Base-by-base conservation (phyloP, 139 green algal genomes). In the Chlamydomonas sp. region DNA sequence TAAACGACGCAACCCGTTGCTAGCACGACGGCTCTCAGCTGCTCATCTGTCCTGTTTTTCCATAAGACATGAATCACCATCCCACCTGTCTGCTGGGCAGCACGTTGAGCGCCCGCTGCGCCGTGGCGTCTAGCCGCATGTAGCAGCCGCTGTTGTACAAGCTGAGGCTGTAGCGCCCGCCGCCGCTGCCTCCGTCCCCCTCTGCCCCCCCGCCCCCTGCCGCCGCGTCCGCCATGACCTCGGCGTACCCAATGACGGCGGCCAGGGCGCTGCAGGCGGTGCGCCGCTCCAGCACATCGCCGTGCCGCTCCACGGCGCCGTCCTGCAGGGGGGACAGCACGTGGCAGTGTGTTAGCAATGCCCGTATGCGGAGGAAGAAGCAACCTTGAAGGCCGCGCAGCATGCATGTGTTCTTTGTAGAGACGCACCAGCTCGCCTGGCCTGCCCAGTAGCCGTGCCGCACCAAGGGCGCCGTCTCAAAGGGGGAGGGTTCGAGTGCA, bases 41-140 rank as follows among this genome's bases (percentile, higher is more conserved):
- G 31, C 31, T 49, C 31, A 49, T 49, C 31, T 49, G 31, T 49
- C 31, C 31, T 49, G 31, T 49, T 49, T 49, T 49, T 49, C 31
- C 31, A 49, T 49, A 49, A 57, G 14, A 61, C 58, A 14, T 16
- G 16, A 4, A 69, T 49, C 31, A 49, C 31, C 31, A 49, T 49
- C 78, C 0, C 69, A 86, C 82, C 82, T 77, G 83, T 14, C 90
- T 85, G 18, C 88, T 88, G 4, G 94, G 93, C n/a, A 99, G 89
- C 73, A 99, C 95, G 83, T 99, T 99, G 14, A 99, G 95, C 4
- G 98, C 98, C 74, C 73, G 62, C 83, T 88, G 83, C 83, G 83
- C 83, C 3, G 83, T 88, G 31, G 83, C 72, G 31, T 88, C 92
- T 87, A 94, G 88, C 62, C 94, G 83, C 93, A 95, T 95, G 90